A percentile compares a stretch with the other conserved stretches of the same genome.
These are phyloP conservation scores for Xylaria sp. DNA, from an alignment of 2,329 filamentous ascomycete genomes.

Conservation along the genomic window DNA sequence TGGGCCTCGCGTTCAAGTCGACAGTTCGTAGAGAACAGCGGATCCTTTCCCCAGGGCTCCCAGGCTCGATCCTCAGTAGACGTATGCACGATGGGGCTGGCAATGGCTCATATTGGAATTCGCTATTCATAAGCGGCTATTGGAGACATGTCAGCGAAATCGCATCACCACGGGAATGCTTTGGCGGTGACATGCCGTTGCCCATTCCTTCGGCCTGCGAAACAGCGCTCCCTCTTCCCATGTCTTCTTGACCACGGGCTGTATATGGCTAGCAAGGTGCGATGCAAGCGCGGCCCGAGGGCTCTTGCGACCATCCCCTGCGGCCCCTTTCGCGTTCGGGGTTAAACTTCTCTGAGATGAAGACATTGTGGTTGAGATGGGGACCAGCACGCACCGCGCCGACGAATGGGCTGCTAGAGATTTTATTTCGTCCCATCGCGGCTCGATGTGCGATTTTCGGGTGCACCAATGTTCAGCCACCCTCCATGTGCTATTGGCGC, in stretches of 20 bases:
- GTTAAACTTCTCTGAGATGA: not conserved
- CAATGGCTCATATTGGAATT: not conserved
- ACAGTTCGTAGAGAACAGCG: not conserved
- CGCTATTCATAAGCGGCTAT: not conserved
- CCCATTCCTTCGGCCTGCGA: slow-evolving; percentile 5
- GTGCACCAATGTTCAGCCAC: too few relatives aligned
- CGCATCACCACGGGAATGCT: not conserved
- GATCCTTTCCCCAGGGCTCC: not conserved
- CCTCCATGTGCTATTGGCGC: too few relatives aligned
- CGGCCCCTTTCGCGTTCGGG: not conserved
- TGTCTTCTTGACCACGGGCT: slow-evolving; percentile 3
- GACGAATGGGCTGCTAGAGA: too few relatives aligned
- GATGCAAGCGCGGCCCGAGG: not conserved
- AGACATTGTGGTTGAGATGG: not conserved
- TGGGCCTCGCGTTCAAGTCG: slow-evolving; percentile 4
- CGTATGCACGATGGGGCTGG: not conserved
- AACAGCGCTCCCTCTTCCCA: slow-evolving; percentile 3
- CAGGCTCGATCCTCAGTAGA: not conserved
- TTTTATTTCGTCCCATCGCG: too few relatives aligned
- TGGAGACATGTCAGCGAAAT: not conserved
- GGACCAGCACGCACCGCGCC: too few relatives aligned
- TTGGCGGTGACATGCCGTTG: not conserved
- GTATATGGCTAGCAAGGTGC: not conserved
- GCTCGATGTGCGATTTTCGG: too few relatives aligned
- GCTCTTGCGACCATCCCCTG: not conserved